These are phyloP conservation scores for Prunus armeniaca DNA, from an alignment of 306 rosid genomes.

Conservation along the genomic window DNA sequence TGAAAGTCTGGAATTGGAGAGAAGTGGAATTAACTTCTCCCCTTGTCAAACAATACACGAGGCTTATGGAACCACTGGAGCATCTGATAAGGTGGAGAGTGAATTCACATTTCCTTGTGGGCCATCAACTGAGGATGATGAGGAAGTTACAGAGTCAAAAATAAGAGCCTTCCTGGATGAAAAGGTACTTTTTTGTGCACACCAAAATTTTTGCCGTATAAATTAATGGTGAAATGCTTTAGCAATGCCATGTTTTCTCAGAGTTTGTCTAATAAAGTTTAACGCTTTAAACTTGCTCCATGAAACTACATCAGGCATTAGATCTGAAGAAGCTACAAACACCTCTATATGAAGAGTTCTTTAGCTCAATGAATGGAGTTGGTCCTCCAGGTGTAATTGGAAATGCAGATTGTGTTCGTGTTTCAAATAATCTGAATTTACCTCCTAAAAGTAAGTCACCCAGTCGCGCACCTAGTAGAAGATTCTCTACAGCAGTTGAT, in stretches of 20 bases:
- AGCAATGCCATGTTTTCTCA: not conserved
- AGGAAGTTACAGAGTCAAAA: conserved; percentile 82
- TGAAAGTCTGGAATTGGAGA: conserved; percentile 44
- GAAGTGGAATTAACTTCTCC: conserved; percentile 42
- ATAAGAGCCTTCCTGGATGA: conserved; percentile 84
- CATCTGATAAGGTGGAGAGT: conserved; percentile 34
- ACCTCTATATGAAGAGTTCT: conserved; percentile 81
- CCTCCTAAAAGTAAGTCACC: conserved; percentile 68
- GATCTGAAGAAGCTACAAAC: conserved; percentile 87
- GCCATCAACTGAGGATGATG: conserved; percentile 72
- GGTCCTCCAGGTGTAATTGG: conserved; percentile 40
- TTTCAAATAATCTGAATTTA: conserved; percentile 39
- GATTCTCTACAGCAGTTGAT: conserved; percentile 50
- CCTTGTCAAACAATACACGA: conserved; percentile 38
- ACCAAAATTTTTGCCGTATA: not conserved
- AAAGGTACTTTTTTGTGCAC: conserved; percentile 48
- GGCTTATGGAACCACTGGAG: conserved; percentile 30
- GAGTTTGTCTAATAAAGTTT: not conserved
- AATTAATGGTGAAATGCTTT: not conserved
- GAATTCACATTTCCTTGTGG: conserved; percentile 57
- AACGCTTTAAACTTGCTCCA: conserved; percentile 16
- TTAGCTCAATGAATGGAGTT: conserved; percentile 50
- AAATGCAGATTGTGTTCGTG: conserved; percentile 36
- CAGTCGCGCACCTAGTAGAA: conserved; percentile 46
- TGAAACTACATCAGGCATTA: conserved; percentile 52